Conservation (phyloP, 768 basidiomycete genomes). For the Tricholomella constricta region DNA sequence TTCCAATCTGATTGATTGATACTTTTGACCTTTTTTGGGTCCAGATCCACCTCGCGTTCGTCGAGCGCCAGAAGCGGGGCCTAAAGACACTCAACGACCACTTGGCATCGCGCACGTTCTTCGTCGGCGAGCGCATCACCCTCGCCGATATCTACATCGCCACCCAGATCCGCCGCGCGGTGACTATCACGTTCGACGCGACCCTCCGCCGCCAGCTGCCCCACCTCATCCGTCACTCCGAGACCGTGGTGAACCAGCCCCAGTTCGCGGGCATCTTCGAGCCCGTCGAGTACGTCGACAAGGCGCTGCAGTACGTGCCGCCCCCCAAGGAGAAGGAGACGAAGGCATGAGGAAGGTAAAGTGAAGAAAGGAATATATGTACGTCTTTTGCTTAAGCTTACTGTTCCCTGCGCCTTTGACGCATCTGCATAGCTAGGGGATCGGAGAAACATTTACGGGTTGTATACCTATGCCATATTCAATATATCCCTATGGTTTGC, state of each 20-base stretch:
- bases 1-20: neutral
- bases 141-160: constrained; percentile 84
- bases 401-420: too few relatives aligned
- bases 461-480: too few relatives aligned
- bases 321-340: constrained; percentile 80
- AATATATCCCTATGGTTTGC: too few relatives aligned
- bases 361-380: constrained; percentile 71
- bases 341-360: constrained; percentile 69
- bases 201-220: constrained; percentile 63
- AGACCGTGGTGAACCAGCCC: constrained; percentile 88
- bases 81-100: constrained; percentile 71
- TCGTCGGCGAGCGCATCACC: constrained; percentile 93
- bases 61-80: constrained; percentile 57
- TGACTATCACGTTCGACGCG: constrained; percentile 64
- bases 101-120: constrained; percentile 79
- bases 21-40: neutral
- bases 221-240: constrained; percentile 79
- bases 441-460: too few relatives aligned
- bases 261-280: constrained; percentile 68
- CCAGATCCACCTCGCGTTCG: constrained; percentile 57
- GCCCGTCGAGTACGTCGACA: constrained; percentile 62
- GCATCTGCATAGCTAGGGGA: too few relatives aligned
- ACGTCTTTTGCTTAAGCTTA: constrained; percentile 42
- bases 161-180: constrained; percentile 53
- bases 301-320: constrained; percentile 67